phyloP scores from a whole-genome alignment of 2,329 filamentous ascomycete species.

The Pseudogymnoascus destructans region DNA sequence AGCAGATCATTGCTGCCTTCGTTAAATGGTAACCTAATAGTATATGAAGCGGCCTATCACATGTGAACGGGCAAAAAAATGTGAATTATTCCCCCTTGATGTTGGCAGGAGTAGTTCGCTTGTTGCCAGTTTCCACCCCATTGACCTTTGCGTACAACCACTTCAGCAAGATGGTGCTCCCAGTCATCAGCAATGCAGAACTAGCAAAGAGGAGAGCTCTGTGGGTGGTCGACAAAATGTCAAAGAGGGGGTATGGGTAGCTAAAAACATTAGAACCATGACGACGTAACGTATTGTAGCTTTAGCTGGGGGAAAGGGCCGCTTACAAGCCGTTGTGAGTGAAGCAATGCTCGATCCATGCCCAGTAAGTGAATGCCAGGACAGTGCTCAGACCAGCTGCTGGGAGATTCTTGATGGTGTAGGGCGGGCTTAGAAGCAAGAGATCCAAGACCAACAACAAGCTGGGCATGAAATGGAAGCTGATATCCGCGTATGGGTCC shows the following conservation, averaged over 20 bases:
- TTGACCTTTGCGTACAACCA: slow-evolving; percentile 57
- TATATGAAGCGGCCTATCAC: neutral
- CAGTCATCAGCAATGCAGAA: slow-evolving; percentile 59
- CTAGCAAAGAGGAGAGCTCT: slow-evolving; percentile 55
- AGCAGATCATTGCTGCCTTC: neutral
- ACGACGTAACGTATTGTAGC: neutral
- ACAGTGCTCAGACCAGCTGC: slow-evolving; percentile 43
- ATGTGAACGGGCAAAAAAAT: neutral
- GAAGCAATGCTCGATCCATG: slow-evolving; percentile 64
- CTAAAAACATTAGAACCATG: slow-evolving; percentile 29
- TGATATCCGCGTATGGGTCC: slow-evolving; percentile 43
- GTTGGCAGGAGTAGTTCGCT: slow-evolving; percentile 20
- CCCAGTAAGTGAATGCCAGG: slow-evolving; percentile 58
- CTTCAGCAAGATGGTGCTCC: slow-evolving; percentile 55
- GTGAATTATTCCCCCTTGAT: slow-evolving; percentile 19
- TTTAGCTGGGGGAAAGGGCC: neutral
- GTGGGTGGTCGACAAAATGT: slow-evolving; percentile 49
- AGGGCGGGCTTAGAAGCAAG: slow-evolving; percentile 58
- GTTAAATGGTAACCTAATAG: neutral
- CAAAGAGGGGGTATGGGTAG: slow-evolving; percentile 83
- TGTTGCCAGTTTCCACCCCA: slow-evolving; percentile 33
- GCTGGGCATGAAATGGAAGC: slow-evolving; percentile 54
- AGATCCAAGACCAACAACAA: slow-evolving; percentile 52
- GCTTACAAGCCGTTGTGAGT: slow-evolving; percentile 50
- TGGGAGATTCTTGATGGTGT: slow-evolving; percentile 49